Conservation (phyloP, 345 rosid species). For the Aegle marmelos region DNA sequence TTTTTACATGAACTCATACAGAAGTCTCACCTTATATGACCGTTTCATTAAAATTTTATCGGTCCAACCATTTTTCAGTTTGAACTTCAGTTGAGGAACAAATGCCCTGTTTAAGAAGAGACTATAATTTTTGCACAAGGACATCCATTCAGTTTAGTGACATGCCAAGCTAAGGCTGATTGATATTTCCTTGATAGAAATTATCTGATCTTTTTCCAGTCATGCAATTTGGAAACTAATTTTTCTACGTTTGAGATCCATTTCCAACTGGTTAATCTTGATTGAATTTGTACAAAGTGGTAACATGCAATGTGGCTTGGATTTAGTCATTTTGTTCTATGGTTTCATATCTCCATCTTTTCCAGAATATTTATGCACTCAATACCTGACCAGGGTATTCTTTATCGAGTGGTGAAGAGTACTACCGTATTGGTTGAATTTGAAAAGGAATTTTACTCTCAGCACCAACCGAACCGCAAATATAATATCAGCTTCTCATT, state of each 20-base stretch:
- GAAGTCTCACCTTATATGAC: neutral
- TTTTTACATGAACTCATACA: neutral
- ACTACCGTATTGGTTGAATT: constrained; percentile 32
- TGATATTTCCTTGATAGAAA: neutral
- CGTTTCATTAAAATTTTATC: neutral
- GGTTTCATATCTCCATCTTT: neutral
- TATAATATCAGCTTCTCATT: constrained; percentile 42
- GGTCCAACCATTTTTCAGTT: neutral
- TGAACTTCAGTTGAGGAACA: neutral
- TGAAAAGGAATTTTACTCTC: constrained; percentile 26
- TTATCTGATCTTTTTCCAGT: neutral
- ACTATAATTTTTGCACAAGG: neutral
- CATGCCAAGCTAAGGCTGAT: neutral
- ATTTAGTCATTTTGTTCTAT: neutral
- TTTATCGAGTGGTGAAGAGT: constrained; percentile 26
- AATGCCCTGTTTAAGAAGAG: neutral
- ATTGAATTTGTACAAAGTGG: neutral
- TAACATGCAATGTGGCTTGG: neutral
- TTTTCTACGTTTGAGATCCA: neutral
- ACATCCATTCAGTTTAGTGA: neutral
- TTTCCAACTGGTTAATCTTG: neutral
- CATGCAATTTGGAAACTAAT: neutral
- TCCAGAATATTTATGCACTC: neutral
- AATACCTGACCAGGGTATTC: constrained; percentile 27
- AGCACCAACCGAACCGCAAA: constrained; percentile 22